A percentile compares a stretch with the other conserved stretches of the same genome.
phyloP scores from a whole-genome alignment of 176 grass and related monocot species.

The Rhipidocladum racemiflorum region DNA sequence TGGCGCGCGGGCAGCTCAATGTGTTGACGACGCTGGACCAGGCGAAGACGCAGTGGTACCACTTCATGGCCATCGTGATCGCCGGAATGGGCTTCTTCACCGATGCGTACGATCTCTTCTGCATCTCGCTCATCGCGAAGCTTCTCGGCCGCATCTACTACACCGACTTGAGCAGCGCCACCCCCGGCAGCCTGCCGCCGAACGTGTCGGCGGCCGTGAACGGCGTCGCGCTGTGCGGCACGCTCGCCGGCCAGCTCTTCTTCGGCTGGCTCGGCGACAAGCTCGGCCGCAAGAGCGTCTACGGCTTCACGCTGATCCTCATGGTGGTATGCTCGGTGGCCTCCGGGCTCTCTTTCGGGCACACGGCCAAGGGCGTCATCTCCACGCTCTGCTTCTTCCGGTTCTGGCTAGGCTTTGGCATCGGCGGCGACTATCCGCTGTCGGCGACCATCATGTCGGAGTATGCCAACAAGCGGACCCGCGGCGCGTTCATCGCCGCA shows the following conservation, averaged over 20 bases:
- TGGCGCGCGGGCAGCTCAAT: slow-evolving; percentile 58
- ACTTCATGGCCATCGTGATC: slow-evolving; percentile 72
- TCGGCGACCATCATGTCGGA: slow-evolving; percentile 70
- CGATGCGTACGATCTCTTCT: slow-evolving; percentile 79
- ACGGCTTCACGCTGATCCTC: slow-evolving; percentile 70
- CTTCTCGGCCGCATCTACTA: slow-evolving; percentile 84
- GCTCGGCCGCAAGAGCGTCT: slow-evolving; percentile 72
- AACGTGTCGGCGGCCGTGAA: slow-evolving; percentile 63
- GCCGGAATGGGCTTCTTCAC: slow-evolving; percentile 96
- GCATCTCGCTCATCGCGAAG: slow-evolving; percentile 54
- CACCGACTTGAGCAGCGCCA: slow-evolving; percentile 10
- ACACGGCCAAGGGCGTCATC: slow-evolving; percentile 42
- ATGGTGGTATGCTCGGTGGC: slow-evolving; percentile 64
- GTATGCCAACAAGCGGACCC: slow-evolving; percentile 76
- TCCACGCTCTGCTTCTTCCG: slow-evolving; percentile 68
- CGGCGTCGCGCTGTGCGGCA: slow-evolving; percentile 72
- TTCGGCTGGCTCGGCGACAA: slow-evolving; percentile 86
- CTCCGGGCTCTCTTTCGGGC: slow-evolving; percentile 51
- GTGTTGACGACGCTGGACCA: slow-evolving; percentile 57
- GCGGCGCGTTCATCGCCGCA: slow-evolving; percentile 76
- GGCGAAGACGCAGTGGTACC: slow-evolving; percentile 76
- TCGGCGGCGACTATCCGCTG: slow-evolving; percentile 73
- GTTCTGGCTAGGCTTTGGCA: slow-evolving; percentile 84
- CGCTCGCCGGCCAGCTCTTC: slow-evolving; percentile 68
- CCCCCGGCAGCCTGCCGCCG: slow-evolving; percentile 56